phyloP scores from a whole-genome alignment of 352 stramenopile genomes.

The Phytopythium aichiense region DNA sequence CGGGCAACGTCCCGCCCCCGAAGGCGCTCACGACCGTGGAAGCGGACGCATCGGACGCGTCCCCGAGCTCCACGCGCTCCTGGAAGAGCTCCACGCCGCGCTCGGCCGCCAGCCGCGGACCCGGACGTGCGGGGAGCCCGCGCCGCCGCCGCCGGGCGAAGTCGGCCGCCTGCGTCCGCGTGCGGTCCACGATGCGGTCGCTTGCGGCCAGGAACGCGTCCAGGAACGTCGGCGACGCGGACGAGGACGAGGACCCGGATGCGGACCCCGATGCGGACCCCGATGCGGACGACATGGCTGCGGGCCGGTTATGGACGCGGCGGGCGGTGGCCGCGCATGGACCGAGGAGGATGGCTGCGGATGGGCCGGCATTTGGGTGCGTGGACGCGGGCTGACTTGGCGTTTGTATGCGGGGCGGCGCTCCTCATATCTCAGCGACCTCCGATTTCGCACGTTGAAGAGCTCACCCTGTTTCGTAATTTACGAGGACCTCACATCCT shows the following conservation, averaged over 20 bases:
- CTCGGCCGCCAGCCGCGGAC: slow-evolving; percentile 34
- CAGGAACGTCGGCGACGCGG: slow-evolving; percentile 9
- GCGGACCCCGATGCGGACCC: not conserved
- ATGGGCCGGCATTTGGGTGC: too few relatives aligned
- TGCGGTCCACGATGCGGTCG: slow-evolving; percentile 53
- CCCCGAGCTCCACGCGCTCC: slow-evolving; percentile 32
- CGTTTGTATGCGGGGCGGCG: too few relatives aligned
- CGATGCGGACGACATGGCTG: too few relatives aligned
- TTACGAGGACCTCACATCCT: too few relatives aligned
- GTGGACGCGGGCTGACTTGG: too few relatives aligned
- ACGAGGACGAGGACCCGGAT: not conserved
- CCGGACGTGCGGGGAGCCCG: slow-evolving; percentile 32
- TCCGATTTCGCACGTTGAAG: too few relatives aligned
- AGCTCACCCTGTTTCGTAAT: too few relatives aligned
- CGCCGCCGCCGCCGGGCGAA: slow-evolving; percentile 35
- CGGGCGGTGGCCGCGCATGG: too few relatives aligned
- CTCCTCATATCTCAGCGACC: too few relatives aligned
- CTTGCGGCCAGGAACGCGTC: slow-evolving; percentile 36
- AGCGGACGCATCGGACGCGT: slow-evolving; percentile 1
- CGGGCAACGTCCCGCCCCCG: slow-evolving; percentile 35
- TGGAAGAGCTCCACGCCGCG: slow-evolving; percentile 51
- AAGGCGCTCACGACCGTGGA: slow-evolving; percentile 52
- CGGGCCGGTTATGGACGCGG: too few relatives aligned
- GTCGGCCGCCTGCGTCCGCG: slow-evolving; percentile 41
- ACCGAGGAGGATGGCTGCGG: too few relatives aligned